Evolutionary conservation across 2,329 filamentous ascomycete genomes (phyloP).

Genomic region (Aaosphaeria arxii): DNA sequence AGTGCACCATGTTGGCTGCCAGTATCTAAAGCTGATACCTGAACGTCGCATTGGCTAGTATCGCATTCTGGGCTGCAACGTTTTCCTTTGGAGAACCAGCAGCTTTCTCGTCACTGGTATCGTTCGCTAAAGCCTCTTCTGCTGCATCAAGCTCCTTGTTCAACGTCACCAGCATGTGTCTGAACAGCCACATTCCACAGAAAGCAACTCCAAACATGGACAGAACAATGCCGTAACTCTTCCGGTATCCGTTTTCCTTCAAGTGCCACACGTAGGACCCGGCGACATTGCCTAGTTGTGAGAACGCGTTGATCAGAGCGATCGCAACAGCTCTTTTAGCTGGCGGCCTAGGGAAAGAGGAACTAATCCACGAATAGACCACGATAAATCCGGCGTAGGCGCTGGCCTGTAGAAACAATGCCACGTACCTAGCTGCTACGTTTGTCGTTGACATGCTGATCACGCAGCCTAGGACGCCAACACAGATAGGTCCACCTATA

Average conservation of each 20-base stretch:
- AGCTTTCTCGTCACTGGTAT: not conserved
- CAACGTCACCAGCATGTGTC: constrained; percentile 20
- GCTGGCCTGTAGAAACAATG: constrained; percentile 31
- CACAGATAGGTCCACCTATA: constrained; percentile 44
- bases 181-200: constrained; percentile 44
- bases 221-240: constrained; percentile 63
- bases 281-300: constrained; percentile 42
- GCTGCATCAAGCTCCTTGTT: constrained; percentile 34
- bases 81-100: constrained; percentile 17
- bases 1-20: no score
- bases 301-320: constrained; percentile 57
- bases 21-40: constrained; percentile 26
- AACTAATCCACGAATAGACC: constrained; percentile 37
- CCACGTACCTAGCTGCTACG: constrained; percentile 30
- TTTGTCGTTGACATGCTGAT: constrained; percentile 30
- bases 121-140: constrained; percentile 22
- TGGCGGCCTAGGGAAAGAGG: constrained; percentile 51
- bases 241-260: constrained; percentile 58
- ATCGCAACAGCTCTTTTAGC: constrained; percentile 62
- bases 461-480: constrained; percentile 46
- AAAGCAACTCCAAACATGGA: constrained; percentile 63
- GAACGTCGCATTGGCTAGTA: constrained; percentile 24
- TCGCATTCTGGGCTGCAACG: constrained; percentile 24
- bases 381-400: constrained; percentile 42
- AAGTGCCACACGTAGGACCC: constrained; percentile 64